Conservation (phyloP, 768 basidiomycete species). For the Vishniacozyma victoriae region DNA sequence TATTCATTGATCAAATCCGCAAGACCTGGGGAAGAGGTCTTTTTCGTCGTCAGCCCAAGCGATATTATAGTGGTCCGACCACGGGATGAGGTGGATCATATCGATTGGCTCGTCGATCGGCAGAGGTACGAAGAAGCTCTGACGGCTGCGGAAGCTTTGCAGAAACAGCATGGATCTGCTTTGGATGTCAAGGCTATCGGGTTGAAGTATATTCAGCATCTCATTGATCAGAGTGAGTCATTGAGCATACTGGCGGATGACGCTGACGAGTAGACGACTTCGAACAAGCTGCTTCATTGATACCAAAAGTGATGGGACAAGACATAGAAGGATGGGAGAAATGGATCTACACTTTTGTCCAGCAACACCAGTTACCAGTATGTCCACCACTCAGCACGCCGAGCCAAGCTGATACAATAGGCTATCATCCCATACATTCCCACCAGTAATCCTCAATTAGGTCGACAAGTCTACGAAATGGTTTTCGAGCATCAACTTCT, state of each 20-base stretch:
- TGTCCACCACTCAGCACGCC: slow-evolving; percentile 25
- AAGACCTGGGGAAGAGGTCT: slow-evolving; percentile 53
- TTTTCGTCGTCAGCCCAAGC: slow-evolving; percentile 77
- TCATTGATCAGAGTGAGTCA: slow-evolving; percentile 68
- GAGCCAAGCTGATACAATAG: slow-evolving; percentile 52
- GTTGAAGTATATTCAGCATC: slow-evolving; percentile 73
- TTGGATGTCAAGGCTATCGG: slow-evolving; percentile 59
- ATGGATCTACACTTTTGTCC: slow-evolving; percentile 86
- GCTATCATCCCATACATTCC: slow-evolving; percentile 85
- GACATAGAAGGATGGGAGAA: slow-evolving; percentile 85
- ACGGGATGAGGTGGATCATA: slow-evolving; percentile 81
- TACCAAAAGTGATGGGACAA: slow-evolving; percentile 76
- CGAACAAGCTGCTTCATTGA: slow-evolving; percentile 70
- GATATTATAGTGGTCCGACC: slow-evolving; percentile 82
- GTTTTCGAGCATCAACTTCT: slow-evolving; percentile 78
- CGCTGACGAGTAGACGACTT: slow-evolving; percentile 54
- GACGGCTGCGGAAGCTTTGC: slow-evolving; percentile 65
- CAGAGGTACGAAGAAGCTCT: slow-evolving; percentile 84
- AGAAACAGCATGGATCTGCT: slow-evolving; percentile 49
- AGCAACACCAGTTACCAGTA: slow-evolving; percentile 72
- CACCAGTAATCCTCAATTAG: slow-evolving; percentile 70
- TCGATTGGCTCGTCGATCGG: slow-evolving; percentile 84
- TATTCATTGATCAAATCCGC: slow-evolving; percentile 63
- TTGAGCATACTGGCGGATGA: background rate
- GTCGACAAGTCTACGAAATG: slow-evolving; percentile 88